These are phyloP conservation scores for Penicillium lagena DNA, from an alignment of 495 filamentous ascomycete species.

Conservation along the genomic window DNA sequence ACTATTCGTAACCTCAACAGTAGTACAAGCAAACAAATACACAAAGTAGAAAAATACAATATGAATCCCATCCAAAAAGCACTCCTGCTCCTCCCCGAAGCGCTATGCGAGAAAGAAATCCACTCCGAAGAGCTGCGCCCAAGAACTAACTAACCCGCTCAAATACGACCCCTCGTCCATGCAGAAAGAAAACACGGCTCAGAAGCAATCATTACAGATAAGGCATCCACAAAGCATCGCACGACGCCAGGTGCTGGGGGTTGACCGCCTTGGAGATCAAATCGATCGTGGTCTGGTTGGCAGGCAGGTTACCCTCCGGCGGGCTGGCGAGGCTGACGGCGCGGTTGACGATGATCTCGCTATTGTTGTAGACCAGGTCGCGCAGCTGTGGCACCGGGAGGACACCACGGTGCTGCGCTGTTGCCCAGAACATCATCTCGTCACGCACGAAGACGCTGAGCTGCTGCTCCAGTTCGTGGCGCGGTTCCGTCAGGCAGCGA, in stretches of 20 bases:
- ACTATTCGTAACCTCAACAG: too few relatives aligned
- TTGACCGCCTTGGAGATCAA: constrained; percentile 78
- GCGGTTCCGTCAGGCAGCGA: constrained; percentile 88
- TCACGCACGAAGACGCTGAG: constrained; percentile 91
- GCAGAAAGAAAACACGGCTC: constrained; percentile 8
- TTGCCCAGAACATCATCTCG: constrained; percentile 98
- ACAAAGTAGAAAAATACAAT: constrained; percentile 13
- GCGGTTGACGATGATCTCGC: constrained; percentile 82
- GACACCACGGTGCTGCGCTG: constrained; percentile 62
- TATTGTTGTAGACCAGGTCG: constrained; percentile 82
- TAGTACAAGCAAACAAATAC: background rate
- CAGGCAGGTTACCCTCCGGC: constrained; percentile 66
- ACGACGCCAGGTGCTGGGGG: constrained; percentile 72
- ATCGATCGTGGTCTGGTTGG: constrained; percentile 95
- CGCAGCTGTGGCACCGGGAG: constrained; percentile 68
- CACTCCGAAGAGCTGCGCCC: constrained; percentile 12
- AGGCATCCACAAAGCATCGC: constrained; percentile 95
- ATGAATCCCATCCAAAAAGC: constrained; percentile 8
- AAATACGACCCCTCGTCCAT: constrained; percentile 7
- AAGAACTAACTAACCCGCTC: constrained; percentile 11
- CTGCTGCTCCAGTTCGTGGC: constrained; percentile 83
- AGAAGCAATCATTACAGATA: constrained; percentile 58
- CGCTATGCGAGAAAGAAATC: constrained; percentile 30
- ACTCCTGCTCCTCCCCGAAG: constrained; percentile 9
- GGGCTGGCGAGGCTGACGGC: constrained; percentile 70